These are phyloP conservation scores for Penicillium hesseltinei DNA, from an alignment of 2,329 filamentous ascomycete species.

Conservation along the genomic window DNA sequence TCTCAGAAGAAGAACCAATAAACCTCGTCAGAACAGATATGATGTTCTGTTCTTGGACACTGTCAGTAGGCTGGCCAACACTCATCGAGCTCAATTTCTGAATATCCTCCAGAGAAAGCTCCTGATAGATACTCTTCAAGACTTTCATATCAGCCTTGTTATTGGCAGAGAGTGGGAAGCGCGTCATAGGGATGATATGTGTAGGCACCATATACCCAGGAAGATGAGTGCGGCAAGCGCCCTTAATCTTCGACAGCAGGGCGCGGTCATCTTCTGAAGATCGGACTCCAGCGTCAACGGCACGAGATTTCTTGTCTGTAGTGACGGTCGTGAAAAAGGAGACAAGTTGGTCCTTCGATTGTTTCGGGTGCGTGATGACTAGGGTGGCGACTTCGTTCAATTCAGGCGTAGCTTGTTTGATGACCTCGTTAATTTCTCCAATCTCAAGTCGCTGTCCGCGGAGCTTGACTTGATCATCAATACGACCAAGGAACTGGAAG, in stretches of 20 bases:
- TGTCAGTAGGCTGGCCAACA: conserved; percentile 24
- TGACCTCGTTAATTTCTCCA: conserved; percentile 84
- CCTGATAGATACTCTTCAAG: conserved; percentile 65
- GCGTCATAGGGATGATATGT: conserved; percentile 69
- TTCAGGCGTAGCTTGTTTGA: conserved; percentile 58
- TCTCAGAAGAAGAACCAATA: conserved; percentile 43
- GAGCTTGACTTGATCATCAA: conserved; percentile 89
- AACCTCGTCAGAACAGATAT: conserved; percentile 56
- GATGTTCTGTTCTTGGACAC: conserved; percentile 46
- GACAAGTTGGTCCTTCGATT: conserved; percentile 79
- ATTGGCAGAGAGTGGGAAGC: conserved; percentile 78
- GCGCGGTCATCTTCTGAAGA: conserved; percentile 38
- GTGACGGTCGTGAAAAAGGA: conserved; percentile 60
- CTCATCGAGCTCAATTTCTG: conserved; percentile 52
- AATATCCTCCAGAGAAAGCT: conserved; percentile 60
- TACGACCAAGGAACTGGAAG: conserved; percentile 83
- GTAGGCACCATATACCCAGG: conserved; percentile 90
- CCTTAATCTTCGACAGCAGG: conserved; percentile 51
- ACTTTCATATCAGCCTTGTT: conserved; percentile 81
- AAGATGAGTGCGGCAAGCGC: conserved; percentile 66
- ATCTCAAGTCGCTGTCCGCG: conserved; percentile 86
- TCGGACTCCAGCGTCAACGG: conserved; percentile 34
- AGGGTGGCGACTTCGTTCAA: conserved; percentile 73
- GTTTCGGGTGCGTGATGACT: conserved; percentile 67
- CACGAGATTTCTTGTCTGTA: conserved; percentile 15